These are phyloP conservation scores for Candida tetrigidarum DNA, from an alignment of 1,139 yeast genomes.

Conservation along the genomic window DNA sequence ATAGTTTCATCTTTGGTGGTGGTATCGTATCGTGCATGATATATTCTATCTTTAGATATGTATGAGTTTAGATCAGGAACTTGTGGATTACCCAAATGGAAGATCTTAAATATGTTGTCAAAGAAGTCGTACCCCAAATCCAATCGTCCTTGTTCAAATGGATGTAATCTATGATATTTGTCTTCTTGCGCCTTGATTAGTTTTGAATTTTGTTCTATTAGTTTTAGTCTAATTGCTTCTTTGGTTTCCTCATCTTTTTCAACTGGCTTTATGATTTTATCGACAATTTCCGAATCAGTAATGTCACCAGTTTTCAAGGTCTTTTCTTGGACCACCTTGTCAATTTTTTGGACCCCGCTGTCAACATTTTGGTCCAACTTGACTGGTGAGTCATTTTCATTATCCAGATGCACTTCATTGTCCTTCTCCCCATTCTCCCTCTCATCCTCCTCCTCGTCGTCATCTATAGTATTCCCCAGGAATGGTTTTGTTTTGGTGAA, in stretches of 20 bases:
- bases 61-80: constrained; percentile 32
- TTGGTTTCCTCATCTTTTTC: not conserved
- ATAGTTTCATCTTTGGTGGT: constrained; percentile 20
- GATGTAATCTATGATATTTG: constrained; percentile 16
- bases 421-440: not conserved
- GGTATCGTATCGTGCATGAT: constrained; percentile 54
- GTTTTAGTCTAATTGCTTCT: not conserved
- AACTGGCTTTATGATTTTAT: not conserved
- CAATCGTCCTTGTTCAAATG: constrained; percentile 10
- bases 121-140: constrained; percentile 35
- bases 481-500: constrained; percentile 9
- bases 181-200: constrained; percentile 19
- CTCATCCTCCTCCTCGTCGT: not conserved
- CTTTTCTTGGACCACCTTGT: not conserved
- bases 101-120: constrained; percentile 36
- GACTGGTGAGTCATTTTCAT: not conserved
- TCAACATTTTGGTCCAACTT: not conserved
- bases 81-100: constrained; percentile 43
- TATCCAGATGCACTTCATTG: not conserved
- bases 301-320: not conserved
- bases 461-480: not conserved
- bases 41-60: constrained; percentile 42
- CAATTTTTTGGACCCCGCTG: constrained; percentile 1
- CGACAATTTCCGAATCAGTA: not conserved
- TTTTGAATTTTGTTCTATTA: constrained; percentile 16